phyloP scores from a whole-genome alignment of 2,329 filamentous ascomycete genomes.

The Cryphonectria nitschkei region DNA sequence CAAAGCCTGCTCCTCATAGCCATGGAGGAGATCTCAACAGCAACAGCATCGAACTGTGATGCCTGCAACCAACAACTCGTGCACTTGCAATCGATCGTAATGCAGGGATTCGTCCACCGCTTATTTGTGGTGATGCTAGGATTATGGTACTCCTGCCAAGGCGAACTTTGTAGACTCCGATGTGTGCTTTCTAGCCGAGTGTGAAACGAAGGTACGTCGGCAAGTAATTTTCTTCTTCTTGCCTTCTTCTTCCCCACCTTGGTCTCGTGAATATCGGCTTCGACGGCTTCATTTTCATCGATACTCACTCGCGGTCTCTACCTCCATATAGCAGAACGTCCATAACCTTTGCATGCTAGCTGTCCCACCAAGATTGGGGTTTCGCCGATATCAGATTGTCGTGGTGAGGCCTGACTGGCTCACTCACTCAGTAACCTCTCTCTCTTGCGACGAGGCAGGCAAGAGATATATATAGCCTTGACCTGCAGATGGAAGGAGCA shows the following conservation, averaged over 20 bases:
- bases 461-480: neutral
- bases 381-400: neutral
- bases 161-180: neutral
- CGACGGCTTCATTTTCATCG: neutral
- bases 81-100: slow-evolving; percentile 1
- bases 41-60: neutral
- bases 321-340: neutral
- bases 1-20: neutral
- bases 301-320: neutral
- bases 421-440: too few species aligned
- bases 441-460: neutral
- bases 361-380: neutral
- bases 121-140: neutral
- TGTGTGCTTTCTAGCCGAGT: neutral
- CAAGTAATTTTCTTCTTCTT: neutral
- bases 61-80: slow-evolving; percentile 4
- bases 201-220: neutral
- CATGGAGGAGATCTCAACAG: neutral
- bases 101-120: neutral
- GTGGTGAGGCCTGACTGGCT: neutral
- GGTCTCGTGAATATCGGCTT: neutral
- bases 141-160: neutral
- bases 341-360: neutral
- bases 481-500: neutral
- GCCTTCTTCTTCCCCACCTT: neutral